These are phyloP conservation scores for Mariannaea elegans DNA, from an alignment of 2,329 filamentous ascomycete genomes.

Conservation along the genomic window DNA sequence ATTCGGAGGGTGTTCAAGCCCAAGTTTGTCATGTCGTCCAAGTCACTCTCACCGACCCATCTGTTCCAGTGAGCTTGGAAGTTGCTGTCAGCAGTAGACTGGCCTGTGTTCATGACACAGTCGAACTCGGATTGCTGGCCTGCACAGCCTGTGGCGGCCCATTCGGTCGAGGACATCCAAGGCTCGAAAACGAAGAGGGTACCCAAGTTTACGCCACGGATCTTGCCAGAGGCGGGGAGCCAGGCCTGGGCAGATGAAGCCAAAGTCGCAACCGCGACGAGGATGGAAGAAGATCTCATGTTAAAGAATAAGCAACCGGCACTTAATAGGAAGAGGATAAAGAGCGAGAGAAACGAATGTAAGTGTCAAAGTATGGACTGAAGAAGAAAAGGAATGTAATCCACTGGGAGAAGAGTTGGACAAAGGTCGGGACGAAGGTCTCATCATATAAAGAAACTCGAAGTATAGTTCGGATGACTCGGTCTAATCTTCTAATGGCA, in stretches of 20 bases:
- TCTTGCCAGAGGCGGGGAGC: conserved; percentile 46
- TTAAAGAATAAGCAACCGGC: neutral
- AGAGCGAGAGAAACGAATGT: neutral
- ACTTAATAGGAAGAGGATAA: neutral
- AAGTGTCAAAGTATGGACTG: too few relatives aligned
- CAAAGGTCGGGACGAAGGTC: neutral
- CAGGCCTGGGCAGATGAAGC: conserved; percentile 30
- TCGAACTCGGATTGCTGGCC: conserved; percentile 60
- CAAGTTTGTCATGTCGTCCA: conserved; percentile 57
- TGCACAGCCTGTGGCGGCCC: conserved; percentile 58
- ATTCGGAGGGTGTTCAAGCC: conserved; percentile 64
- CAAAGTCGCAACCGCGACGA: conserved; percentile 25
- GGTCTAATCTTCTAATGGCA: neutral
- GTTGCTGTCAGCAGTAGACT: conserved; percentile 54
- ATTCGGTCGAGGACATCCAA: conserved; percentile 59
- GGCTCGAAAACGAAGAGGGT: conserved; percentile 62
- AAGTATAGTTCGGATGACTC: neutral
- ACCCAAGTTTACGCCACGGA: conserved; percentile 65
- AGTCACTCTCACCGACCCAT: conserved; percentile 59
- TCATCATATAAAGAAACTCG: neutral
- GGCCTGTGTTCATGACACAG: conserved; percentile 59
- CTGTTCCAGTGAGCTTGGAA: conserved; percentile 61
- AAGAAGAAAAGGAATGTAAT: neutral
- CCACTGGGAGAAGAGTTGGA: neutral
- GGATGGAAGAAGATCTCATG: conserved; percentile 23